These are phyloP conservation scores for Amaranthus palmeri DNA, from an alignment of 148 eudicot species.

Conservation along the genomic window DNA sequence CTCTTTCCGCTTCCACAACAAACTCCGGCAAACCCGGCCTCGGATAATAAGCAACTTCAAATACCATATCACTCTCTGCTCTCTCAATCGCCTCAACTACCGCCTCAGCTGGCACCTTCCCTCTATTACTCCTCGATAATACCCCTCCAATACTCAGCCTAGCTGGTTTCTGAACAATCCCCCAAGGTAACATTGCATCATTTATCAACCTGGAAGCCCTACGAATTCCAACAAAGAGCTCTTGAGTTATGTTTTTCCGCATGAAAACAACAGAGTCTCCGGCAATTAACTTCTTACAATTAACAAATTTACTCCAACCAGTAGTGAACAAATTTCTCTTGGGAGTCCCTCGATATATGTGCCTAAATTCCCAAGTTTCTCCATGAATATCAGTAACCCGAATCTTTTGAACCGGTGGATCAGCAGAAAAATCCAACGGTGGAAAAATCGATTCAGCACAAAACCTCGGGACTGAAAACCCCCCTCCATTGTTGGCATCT, in stretches of 20 bases:
- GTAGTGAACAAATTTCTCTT: conserved; percentile 76
- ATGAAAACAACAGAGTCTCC: conserved; percentile 74
- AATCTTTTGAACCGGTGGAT: conserved; percentile 70
- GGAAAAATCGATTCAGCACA: conserved; percentile 82
- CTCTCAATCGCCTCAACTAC: conserved; percentile 42
- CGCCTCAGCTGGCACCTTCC: conserved; percentile 35
- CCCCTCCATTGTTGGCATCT: conserved; percentile 88
- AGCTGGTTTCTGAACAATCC: neutral
- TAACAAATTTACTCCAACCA: conserved; percentile 88
- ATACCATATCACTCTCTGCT: conserved; percentile 45
- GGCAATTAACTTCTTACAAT: conserved; percentile 53
- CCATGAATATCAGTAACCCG: conserved; percentile 42
- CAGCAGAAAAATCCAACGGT: conserved; percentile 41
- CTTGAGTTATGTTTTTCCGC: conserved; percentile 16
- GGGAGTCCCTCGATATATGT: conserved; percentile 81
- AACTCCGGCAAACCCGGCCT: conserved; percentile 51
- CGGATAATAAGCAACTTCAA: conserved; percentile 70
- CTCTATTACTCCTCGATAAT: conserved; percentile 27
- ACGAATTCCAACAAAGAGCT: conserved; percentile 55
- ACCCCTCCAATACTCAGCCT: conserved; percentile 5
- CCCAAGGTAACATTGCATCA: neutral
- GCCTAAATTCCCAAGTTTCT: conserved; percentile 53
- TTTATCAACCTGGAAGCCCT: conserved; percentile 26
- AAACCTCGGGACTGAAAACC: conserved; percentile 78
- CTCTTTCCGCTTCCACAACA: conserved; percentile 63